Evolutionary conservation across 371 early-diverging fungal species (phyloP), one percentile per base, ranked within the genome.

Genomic region (Apophysomyces ossiformis): DNA sequence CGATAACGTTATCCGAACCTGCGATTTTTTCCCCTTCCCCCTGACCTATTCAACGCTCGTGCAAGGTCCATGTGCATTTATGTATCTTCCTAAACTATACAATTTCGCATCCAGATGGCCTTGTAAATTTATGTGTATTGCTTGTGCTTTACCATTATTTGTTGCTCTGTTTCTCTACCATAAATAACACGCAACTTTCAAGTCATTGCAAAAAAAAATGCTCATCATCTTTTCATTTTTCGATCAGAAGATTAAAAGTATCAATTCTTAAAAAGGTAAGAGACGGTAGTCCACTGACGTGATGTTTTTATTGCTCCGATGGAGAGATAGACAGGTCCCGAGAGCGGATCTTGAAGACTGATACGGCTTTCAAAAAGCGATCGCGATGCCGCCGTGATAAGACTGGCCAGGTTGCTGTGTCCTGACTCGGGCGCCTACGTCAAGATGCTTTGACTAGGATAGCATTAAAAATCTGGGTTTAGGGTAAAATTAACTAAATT

Each of bases 361-460:
- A 50, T 50, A 50, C 54, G 54, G 54, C 54, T 50, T 50, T 50
- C 54, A 50, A 50, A 26, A 50, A 32, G 54, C 54, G 54, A 50
- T 50, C 54, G 54, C 54, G 54, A 50, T 50, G 54, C 54, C 54
- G 54, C 54, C 21, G 54, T 50, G 54, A 50, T 50, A 50, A 50
- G 54, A 21, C 54, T 21, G 54, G 21, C 54, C 21, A 21, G n/a
- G 21, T 50, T 32, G 21, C 21, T 50, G 21, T 50, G 16, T 21
- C 21, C 54, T 50, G 54, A 50, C 54, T 50, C 54, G 54, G 54
- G 54, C 54, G 54, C 54, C 54, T 21, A 50, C 54, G 54, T 50
- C 54, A 50, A 50, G 54, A 50, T 50, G 8, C 9, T 26, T 50
- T n/a, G 21, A 50, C 21, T 21, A 7, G 5, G 54, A 21, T n/a